Evolutionary conservation across 2,329 filamentous ascomycete genomes (phyloP), one percentile per base, ranked within the genome.

Genomic region (Aspergillus luchuensis): DNA sequence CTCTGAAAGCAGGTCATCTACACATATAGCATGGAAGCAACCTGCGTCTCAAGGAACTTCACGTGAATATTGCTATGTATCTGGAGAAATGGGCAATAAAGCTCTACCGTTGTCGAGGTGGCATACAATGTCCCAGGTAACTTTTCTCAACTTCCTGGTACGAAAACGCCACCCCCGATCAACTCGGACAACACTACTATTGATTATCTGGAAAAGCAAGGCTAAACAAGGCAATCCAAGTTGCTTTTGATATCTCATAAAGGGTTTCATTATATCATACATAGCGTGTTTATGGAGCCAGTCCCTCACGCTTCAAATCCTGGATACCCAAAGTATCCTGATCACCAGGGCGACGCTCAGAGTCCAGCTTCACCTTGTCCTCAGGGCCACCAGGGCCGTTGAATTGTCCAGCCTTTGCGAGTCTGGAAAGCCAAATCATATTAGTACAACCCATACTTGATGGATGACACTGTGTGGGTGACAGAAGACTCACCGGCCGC

Each of bases 321-420:
- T 73, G 71, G 28, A 67, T 45, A 23, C 63, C 69, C 15, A 69
- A 60, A 15, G 63, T 61, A 49, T 73, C 69, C 41, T 73, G 65
- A 21, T 75, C 71, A 25, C 72, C 72, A 41, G 64, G 59, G 19
- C 69, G 70, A 50, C 61, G 61, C 57, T 71, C 67, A 1, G 67
- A 67, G 4, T 73, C 61, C 4, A 67, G 62, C 60, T 67, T 71
- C 21, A 71, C 52, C 19, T 74, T 76, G 41, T 75, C 73, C 59
- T 76, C 75, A 0, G 76, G 74, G 10, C 75, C 76, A 13, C 72
- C 75, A 0, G 49, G 8, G 5, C 74, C 76, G 19, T 76, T 68
- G 56, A 75, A 80, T 5, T 79, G 67, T 36, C 67, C 67, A 11
- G 74, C 76, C 21, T 71, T 69, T 13, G 75, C 73, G 48, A 76